Evolutionary conservation across 805 yeast genomes (phyloP), one percentile per base, ranked within the genome.

Genomic region (Sungouiella blattae): DNA sequence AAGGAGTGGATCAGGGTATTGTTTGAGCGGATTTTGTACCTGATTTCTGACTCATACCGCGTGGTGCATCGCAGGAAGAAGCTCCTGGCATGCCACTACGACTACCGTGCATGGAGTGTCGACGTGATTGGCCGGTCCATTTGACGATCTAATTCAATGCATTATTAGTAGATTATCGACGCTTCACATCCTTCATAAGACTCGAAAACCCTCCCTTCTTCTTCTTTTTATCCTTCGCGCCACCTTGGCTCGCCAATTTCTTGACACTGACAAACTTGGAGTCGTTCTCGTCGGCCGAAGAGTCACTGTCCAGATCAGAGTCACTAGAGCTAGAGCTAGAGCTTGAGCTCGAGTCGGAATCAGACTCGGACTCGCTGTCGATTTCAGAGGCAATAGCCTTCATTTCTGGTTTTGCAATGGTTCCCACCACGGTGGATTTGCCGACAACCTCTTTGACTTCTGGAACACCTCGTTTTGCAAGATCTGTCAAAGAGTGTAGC

Each of bases 51-150:
- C 46, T n/a, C 27, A n/a, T 38, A 43, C 28, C 37, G 41, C 17
- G 33, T 46, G 2, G 27, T 37, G 11, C 47, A 43, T 11, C 44
- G 44, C 9, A 16, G 33, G 8, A 31, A 28, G 28, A 20, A 18
- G 13, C 18, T 11, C 14, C 18, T 6, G 8, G 20, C 12, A 9
- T 16, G 16, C 8, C 36, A 32, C 11, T 53, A 51, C 34, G 52
- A 53, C 22, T 61, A 59, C 32, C 50, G 53, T 6, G 52, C 45
- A 17, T 62, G 64, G 65, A 51, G 66, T 15, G 52, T 49, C 6
- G 60, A 55, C 33, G 55, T 64, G 5, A 52, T 64, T 34, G 69
- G 71, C 6, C 53, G 69, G 39, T 26, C 36, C 26, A 34, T 39
- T 13, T 38, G 16, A 38, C n/a, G n/a, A n/a, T n/a, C n/a, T n/a